Conservation (phyloP, 345 rosid species). For the Pugionium dolabratum region DNA sequence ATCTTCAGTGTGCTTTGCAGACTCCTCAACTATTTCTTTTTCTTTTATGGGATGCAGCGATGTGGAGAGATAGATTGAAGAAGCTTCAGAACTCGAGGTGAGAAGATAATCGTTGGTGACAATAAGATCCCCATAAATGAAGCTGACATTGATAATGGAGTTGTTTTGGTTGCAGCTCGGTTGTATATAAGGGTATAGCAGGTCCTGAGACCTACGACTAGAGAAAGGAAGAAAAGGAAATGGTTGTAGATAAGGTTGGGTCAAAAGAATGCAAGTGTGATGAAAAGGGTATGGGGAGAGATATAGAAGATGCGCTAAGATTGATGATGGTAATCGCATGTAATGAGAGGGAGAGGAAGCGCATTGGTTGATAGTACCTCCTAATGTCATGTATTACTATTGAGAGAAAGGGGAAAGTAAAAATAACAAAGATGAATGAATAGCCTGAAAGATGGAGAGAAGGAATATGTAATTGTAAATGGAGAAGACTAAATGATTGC, state of each 20-base stretch:
- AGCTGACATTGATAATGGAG: constrained; percentile 9
- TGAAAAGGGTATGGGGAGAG: constrained; percentile 25
- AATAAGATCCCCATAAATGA: background rate
- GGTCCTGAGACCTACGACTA: constrained; percentile 40
- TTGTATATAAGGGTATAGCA: constrained; percentile 28
- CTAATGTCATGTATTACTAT: background rate
- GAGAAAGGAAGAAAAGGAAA: constrained; percentile 9
- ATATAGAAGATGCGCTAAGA: constrained; percentile 28
- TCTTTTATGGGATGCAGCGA: constrained; percentile 50
- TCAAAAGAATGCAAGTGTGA: constrained; percentile 22
- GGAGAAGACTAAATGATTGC: constrained; percentile 26
- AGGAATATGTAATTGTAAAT: constrained; percentile 31
- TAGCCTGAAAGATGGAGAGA: background rate
- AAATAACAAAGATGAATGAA: constrained; percentile 3
- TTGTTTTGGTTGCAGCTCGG: constrained; percentile 27
- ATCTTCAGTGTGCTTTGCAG: constrained; percentile 1
- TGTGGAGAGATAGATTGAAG: constrained; percentile 71
- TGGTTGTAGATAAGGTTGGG: constrained; percentile 35
- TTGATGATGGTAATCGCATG: constrained; percentile 14
- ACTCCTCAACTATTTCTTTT: background rate
- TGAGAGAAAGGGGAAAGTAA: constrained; percentile 3
- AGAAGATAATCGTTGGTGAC: constrained; percentile 36
- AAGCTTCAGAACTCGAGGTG: constrained; percentile 56
- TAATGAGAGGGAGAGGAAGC: constrained; percentile 9
- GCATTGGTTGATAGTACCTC: constrained; percentile 3